A percentile compares a stretch with the other conserved stretches of the same genome.
Evolutionary conservation across 495 filamentous ascomycete genomes (phyloP).

Genomic region (Darksidea phi): DNA sequence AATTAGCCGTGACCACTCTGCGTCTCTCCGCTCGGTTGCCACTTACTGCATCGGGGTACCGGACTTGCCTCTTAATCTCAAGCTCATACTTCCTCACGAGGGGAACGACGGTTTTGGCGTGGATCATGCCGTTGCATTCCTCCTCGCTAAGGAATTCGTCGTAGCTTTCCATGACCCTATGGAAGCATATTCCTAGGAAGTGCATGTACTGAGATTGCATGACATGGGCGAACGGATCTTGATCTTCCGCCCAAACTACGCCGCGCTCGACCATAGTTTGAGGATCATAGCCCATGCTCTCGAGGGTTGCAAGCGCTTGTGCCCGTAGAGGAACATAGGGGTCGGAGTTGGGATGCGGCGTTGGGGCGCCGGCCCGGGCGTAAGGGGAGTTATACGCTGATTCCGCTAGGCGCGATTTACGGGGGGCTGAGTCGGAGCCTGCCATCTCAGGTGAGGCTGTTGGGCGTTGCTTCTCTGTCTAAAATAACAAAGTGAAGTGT

Average conservation of each 20-base stretch:
- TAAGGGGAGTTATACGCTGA: constrained; percentile 40
- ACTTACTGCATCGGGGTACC: constrained; percentile 44
- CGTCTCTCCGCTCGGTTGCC: background rate
- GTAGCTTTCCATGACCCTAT: constrained; percentile 44
- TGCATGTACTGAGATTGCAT: constrained; percentile 41
- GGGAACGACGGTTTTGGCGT: constrained; percentile 33
- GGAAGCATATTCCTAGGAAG: constrained; percentile 37
- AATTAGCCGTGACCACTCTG: background rate
- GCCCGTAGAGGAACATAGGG: constrained; percentile 37
- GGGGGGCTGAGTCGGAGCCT: background rate
- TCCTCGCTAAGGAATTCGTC: constrained; percentile 37
- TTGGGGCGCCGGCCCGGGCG: constrained; percentile 35
- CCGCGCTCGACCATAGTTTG: constrained; percentile 42
- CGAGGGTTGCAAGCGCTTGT: constrained; percentile 37
- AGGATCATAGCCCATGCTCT: constrained; percentile 43
- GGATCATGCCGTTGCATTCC: constrained; percentile 41
- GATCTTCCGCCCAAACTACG: constrained; percentile 42
- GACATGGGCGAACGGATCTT: constrained; percentile 42
- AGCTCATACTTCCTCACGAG: constrained; percentile 35
- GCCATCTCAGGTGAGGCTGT: too few species aligned
- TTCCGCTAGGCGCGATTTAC: constrained; percentile 7
- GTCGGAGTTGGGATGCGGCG: constrained; percentile 39
- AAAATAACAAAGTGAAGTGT: background rate
- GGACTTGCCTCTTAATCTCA: constrained; percentile 37
- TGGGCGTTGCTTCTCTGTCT: background rate